A percentile compares a stretch with the other conserved stretches of the same genome.
phyloP scores from a whole-genome alignment of 805 yeast genomes.

The Starmerella potacharoeniae region DNA sequence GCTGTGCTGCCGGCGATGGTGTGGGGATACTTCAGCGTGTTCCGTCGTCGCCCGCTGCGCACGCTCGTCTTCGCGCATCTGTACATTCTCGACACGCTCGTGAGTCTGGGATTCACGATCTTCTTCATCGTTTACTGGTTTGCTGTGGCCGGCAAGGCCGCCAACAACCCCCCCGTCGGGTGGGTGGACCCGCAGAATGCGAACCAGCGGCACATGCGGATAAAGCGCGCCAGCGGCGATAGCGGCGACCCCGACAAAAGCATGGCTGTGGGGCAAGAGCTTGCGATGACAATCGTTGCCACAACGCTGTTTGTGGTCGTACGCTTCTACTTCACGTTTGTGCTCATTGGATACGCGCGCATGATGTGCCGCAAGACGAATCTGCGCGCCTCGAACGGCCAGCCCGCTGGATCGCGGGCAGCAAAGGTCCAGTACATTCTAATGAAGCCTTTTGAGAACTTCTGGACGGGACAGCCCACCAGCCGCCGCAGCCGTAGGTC shows the following conservation, averaged over 20 bases:
- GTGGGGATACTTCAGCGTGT: conserved; percentile 43
- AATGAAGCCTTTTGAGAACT: conserved; percentile 25
- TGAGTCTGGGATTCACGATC: conserved; percentile 56
- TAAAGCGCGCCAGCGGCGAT: background rate
- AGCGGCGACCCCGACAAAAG: conserved; percentile 16
- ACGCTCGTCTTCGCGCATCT: conserved; percentile 52
- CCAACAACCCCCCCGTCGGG: conserved; percentile 12
- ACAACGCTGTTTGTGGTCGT: conserved; percentile 36
- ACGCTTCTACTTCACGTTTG: conserved; percentile 45
- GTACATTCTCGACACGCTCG: conserved; percentile 55
- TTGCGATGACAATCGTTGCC: conserved; percentile 38
- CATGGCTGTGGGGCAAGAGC: conserved; percentile 27
- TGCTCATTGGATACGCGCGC: conserved; percentile 46
- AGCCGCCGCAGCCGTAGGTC: conserved; percentile 12
- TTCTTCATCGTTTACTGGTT: conserved; percentile 75
- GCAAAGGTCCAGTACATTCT: conserved; percentile 26
- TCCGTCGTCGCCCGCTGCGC: conserved; percentile 46
- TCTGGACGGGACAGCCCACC: conserved; percentile 28
- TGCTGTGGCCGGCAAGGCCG: conserved; percentile 24
- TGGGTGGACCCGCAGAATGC: conserved; percentile 1
- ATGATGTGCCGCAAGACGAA: conserved; percentile 37
- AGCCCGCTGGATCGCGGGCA: conserved; percentile 25
- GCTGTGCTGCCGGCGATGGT: conserved; percentile 53
- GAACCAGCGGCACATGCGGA: background rate
- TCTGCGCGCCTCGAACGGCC: conserved; percentile 29